Conservation (phyloP, 2,329 filamentous ascomycete genomes). For the Trichoderma brevicompactum region DNA sequence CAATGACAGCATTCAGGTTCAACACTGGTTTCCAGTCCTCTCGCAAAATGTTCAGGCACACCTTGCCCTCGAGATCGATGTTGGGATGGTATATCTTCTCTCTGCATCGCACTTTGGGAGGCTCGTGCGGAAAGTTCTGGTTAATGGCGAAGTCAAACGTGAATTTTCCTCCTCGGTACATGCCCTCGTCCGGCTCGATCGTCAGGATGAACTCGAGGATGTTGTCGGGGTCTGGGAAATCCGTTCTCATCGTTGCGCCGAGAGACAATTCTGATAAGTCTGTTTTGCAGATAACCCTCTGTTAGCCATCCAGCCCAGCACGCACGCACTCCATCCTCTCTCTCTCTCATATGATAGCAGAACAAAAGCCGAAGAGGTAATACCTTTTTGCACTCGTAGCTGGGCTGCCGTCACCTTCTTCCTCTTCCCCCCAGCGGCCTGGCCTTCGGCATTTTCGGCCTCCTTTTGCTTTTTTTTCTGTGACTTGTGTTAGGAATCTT, state of each 20-base stretch:
- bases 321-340: not conserved
- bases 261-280: slow-evolving; percentile 82
- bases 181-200: slow-evolving; percentile 82
- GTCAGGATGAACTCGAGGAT: slow-evolving; percentile 83
- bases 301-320: not conserved
- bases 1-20: slow-evolving; percentile 94
- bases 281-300: slow-evolving; percentile 41
- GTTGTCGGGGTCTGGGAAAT: slow-evolving; percentile 82
- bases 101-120: slow-evolving; percentile 93
- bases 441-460: slow-evolving; percentile 79
- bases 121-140: slow-evolving; percentile 95
- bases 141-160: slow-evolving; percentile 91
- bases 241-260: slow-evolving; percentile 77
- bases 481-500: slow-evolving; percentile 33
- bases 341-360: not conserved
- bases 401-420: slow-evolving; percentile 99
- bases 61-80: slow-evolving; percentile 96
- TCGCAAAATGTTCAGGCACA: slow-evolving; percentile 94
- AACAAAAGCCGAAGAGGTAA: slow-evolving; percentile 29
- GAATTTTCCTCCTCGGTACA: slow-evolving; percentile 87
- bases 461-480: slow-evolving; percentile 97
- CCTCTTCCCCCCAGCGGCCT: slow-evolving; percentile 78
- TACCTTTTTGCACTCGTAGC: slow-evolving; percentile 93
- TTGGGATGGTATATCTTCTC: slow-evolving; percentile 99
- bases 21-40: slow-evolving; percentile 99